These are phyloP conservation scores for Strobilomyces dryophilus DNA, from an alignment of 768 basidiomycete genomes.

Conservation along the genomic window DNA sequence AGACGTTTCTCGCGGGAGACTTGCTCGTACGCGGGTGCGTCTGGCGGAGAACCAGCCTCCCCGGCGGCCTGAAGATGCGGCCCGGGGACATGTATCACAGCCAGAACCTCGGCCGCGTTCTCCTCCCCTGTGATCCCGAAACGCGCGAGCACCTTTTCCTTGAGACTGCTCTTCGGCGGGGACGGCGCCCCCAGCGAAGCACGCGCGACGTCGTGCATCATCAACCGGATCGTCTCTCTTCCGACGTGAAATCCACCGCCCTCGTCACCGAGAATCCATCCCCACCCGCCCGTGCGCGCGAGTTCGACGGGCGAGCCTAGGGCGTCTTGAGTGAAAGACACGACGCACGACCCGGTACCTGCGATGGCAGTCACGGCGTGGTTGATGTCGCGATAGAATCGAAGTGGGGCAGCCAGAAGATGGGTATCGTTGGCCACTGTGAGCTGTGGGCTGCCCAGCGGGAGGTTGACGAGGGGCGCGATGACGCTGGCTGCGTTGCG, in stretches of 20 bases:
- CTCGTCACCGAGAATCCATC: conserved; percentile 82
- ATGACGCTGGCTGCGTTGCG: conserved; percentile 51
- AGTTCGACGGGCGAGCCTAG: conserved; percentile 51
- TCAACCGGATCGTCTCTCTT: conserved; percentile 66
- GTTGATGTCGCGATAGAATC: conserved; percentile 51
- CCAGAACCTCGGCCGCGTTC: conserved; percentile 55
- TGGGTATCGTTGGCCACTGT: conserved; percentile 78
- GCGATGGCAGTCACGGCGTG: conserved; percentile 71
- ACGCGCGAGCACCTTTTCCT: conserved; percentile 42
- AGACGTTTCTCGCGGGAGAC: conserved; percentile 67
- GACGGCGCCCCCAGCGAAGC: conserved; percentile 35
- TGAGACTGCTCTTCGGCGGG: conserved; percentile 33
- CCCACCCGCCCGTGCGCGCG: conserved; percentile 75
- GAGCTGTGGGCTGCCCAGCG: conserved; percentile 45
- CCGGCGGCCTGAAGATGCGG: conserved; percentile 26
- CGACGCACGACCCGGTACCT: conserved; percentile 79
- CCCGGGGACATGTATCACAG: conserved; percentile 62
- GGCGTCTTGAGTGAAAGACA: conserved; percentile 50
- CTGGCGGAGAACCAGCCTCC: background rate
- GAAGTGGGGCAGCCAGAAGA: conserved; percentile 77
- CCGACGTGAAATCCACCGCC: conserved; percentile 82
- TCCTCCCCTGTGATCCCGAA: conserved; percentile 52
- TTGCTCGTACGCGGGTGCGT: conserved; percentile 23
- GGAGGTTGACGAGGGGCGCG: conserved; percentile 54
- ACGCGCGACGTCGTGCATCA: conserved; percentile 53